Evolutionary conservation across 495 filamentous ascomycete species (phyloP).

Genomic region (Sabuloglossum arenarium): DNA sequence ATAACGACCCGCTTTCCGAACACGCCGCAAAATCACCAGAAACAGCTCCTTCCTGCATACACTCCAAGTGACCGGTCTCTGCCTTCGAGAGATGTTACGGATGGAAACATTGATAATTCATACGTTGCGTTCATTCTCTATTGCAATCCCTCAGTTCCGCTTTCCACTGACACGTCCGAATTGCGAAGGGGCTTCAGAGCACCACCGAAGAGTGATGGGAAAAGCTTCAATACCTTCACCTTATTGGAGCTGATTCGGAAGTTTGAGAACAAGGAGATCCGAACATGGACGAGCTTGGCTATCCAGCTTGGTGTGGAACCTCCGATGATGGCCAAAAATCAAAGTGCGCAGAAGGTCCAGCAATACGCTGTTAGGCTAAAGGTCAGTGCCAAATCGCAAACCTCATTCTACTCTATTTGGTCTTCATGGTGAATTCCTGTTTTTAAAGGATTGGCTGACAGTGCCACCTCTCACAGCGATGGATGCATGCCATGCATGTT

Average conservation of each 20-base stretch:
- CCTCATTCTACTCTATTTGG: too few relatives aligned
- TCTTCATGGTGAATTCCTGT: too few relatives aligned
- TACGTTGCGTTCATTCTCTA: slow-evolving; percentile 81
- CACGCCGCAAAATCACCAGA: background rate
- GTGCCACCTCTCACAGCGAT: slow-evolving; percentile 48
- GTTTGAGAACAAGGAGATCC: slow-evolving; percentile 72
- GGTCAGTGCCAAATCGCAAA: slow-evolving; percentile 25
- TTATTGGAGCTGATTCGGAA: slow-evolving; percentile 67
- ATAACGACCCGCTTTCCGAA: background rate
- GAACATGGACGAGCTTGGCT: slow-evolving; percentile 88
- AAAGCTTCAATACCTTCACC: slow-evolving; percentile 69
- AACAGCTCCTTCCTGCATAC: background rate
- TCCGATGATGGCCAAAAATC: slow-evolving; percentile 63
- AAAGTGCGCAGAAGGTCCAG: slow-evolving; percentile 92
- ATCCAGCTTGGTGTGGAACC: slow-evolving; percentile 79
- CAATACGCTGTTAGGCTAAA: slow-evolving; percentile 92
- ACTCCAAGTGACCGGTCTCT: slow-evolving; percentile 23
- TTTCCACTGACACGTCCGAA: slow-evolving; percentile 14
- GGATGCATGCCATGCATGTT: slow-evolving; percentile 97
- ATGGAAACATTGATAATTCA: slow-evolving; percentile 62
- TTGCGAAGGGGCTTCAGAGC: slow-evolving; percentile 18
- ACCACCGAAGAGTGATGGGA: slow-evolving; percentile 82
- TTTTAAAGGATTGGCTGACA: background rate
- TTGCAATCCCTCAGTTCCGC: slow-evolving; percentile 30
- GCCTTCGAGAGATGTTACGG: slow-evolving; percentile 48